Evolutionary conservation across 2,329 filamentous ascomycete genomes (phyloP).

Genomic region (Hypoxylon sp.): DNA sequence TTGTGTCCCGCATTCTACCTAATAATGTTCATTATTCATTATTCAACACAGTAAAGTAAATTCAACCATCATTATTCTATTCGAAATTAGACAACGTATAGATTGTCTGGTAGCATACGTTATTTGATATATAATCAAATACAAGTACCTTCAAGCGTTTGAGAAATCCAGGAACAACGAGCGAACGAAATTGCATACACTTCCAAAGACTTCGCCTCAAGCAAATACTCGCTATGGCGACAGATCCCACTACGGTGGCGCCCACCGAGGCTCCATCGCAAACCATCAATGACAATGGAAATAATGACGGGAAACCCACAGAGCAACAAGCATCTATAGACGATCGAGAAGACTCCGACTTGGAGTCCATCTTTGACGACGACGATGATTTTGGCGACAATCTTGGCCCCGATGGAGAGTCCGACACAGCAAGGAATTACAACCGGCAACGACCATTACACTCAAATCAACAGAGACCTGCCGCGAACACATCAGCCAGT

Average conservation of each 20-base stretch:
- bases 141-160: too few species aligned
- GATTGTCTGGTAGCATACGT: too few species aligned
- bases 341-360: constrained; percentile 47
- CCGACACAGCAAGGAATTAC: constrained; percentile 85
- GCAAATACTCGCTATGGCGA: constrained; percentile 30
- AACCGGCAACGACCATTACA: constrained; percentile 81
- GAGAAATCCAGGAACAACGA: too few species aligned
- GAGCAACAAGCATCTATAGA: too few species aligned
- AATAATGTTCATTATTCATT: constrained; percentile 4
- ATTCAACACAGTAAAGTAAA: too few species aligned
- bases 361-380: constrained; percentile 53
- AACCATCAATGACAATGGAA: constrained; percentile 56
- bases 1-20: not conserved
- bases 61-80: too few species aligned
- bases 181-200: not conserved
- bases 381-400: constrained; percentile 63
- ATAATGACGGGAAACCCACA: constrained; percentile 46
- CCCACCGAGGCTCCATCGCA: constrained; percentile 58
- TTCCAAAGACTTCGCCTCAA: not conserved
- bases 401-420: constrained; percentile 61
- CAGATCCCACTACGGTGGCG: constrained; percentile 46
- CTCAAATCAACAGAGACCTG: constrained; percentile 80
- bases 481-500: constrained; percentile 78
- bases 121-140: too few species aligned
- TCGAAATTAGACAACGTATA: too few species aligned